These are phyloP conservation scores for Cryptococcus sp. DNA, from an alignment of 1,284 basidiomycete genomes.

Conservation along the genomic window DNA sequence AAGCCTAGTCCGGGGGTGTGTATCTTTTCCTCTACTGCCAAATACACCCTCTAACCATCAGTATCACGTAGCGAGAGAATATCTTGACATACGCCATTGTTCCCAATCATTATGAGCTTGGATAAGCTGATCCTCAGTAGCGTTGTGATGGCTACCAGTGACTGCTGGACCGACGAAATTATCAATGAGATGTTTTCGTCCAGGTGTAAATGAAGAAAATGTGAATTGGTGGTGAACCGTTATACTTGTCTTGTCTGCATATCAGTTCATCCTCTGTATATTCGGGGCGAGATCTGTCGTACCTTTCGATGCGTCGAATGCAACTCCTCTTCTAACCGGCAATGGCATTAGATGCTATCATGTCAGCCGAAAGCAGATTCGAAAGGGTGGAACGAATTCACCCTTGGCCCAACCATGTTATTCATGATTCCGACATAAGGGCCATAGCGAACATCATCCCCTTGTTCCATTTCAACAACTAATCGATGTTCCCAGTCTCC, in stretches of 20 bases:
- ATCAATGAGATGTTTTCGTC: constrained; percentile 11
- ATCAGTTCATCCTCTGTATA: background rate
- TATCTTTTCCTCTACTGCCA: constrained; percentile 8
- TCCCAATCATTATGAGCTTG: constrained; percentile 13
- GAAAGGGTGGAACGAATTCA: constrained; percentile 1
- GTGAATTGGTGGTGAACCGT: constrained; percentile 12
- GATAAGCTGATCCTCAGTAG: constrained; percentile 5
- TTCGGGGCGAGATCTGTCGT: too few relatives aligned
- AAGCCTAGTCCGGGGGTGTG: constrained; percentile 15
- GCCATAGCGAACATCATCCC: constrained; percentile 16
- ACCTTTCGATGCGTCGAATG: background rate
- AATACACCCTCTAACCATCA: constrained; percentile 10
- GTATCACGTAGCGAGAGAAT: background rate
- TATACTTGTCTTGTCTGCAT: constrained; percentile 9
- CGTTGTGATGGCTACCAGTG: constrained; percentile 2
- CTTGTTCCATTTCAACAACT: constrained; percentile 2
- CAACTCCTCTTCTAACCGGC: constrained; percentile 8
- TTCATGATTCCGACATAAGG: constrained; percentile 11
- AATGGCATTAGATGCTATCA: constrained; percentile 10
- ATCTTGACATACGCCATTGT: constrained; percentile 6
- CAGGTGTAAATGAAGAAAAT: constrained; percentile 17
- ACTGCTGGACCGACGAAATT: background rate
- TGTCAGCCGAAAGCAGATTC: background rate
- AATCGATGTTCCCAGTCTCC: constrained; percentile 19
- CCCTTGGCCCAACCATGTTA: constrained; percentile 17